These are phyloP conservation scores for Pseudopithomyces maydicus DNA, from an alignment of 2,329 filamentous ascomycete genomes.

Conservation along the genomic window DNA sequence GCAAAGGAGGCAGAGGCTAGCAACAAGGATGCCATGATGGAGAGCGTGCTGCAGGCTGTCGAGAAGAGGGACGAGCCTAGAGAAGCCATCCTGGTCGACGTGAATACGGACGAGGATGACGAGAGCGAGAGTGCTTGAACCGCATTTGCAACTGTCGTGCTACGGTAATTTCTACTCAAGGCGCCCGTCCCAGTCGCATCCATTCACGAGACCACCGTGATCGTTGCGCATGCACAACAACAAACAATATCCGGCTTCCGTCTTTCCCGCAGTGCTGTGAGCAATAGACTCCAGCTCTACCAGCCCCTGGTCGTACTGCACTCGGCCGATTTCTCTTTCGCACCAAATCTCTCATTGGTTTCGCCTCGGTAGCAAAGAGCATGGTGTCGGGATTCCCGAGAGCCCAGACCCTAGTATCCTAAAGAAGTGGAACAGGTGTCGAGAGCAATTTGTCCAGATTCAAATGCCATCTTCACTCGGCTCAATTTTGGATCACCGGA, in stretches of 20 bases:
- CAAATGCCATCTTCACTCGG: constrained; percentile 13
- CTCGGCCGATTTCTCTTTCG: too few species aligned
- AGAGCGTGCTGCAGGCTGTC: constrained; percentile 29
- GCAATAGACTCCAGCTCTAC: background rate
- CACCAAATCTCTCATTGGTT: too few species aligned
- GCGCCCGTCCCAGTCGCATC: background rate
- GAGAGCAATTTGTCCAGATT: background rate
- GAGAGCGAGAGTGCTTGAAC: constrained; percentile 14
- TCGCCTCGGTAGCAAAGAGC: too few species aligned
- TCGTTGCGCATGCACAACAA: background rate
- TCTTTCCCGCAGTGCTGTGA: background rate
- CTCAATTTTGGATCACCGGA: constrained; percentile 20
- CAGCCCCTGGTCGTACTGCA: background rate
- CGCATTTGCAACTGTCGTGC: too few species aligned
- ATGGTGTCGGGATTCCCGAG: too few species aligned
- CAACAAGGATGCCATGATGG: constrained; percentile 16
- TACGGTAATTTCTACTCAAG: too few species aligned
- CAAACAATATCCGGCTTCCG: background rate
- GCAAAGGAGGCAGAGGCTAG: constrained; percentile 57
- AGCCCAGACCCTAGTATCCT: too few species aligned
- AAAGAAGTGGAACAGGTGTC: background rate
- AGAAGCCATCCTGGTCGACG: constrained; percentile 19
- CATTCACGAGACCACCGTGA: background rate
- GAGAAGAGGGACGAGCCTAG: constrained; percentile 25
- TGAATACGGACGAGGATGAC: constrained; percentile 17